Conservation (phyloP, 2,329 filamentous ascomycete genomes). For the Ascochyta pisi region DNA sequence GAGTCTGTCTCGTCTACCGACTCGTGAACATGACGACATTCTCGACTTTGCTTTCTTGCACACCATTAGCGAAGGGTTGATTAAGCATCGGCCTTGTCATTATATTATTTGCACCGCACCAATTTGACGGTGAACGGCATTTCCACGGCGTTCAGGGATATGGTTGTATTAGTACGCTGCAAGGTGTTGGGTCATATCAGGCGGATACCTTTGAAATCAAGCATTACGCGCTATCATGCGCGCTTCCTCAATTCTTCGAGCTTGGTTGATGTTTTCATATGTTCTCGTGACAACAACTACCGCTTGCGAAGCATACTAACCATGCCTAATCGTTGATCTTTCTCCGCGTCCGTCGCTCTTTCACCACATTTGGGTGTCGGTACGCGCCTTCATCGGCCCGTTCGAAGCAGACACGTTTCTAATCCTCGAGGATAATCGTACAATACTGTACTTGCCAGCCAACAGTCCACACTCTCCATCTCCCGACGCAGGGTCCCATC, state of each 20-base stretch:
- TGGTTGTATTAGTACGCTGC: background rate
- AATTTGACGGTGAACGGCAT: conserved; percentile 7
- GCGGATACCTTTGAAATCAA: conserved; percentile 4
- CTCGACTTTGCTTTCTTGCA: background rate
- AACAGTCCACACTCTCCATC: background rate
- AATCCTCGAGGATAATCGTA: background rate
- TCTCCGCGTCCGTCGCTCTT: too few species aligned
- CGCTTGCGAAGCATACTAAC: too few species aligned
- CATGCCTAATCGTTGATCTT: too few species aligned
- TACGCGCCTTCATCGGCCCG: background rate
- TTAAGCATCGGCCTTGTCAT: conserved; percentile 1
- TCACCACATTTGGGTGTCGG: too few species aligned
- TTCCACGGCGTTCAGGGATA: background rate
- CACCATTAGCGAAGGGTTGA: conserved; percentile 11
- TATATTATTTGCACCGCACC: background rate
- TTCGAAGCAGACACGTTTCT: too few species aligned
- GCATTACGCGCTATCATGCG: conserved; percentile 6
- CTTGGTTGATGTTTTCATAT: background rate
- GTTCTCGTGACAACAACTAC: too few species aligned
- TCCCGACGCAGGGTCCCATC: conserved; percentile 9
- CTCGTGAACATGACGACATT: conserved; percentile 11
- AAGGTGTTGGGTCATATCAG: conserved; percentile 2
- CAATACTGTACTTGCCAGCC: background rate
- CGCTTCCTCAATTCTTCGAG: background rate
- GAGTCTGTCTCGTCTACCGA: conserved; percentile 30